Conservation (phyloP, 352 stramenopile species). For the Pythium phragmiticola region DNA sequence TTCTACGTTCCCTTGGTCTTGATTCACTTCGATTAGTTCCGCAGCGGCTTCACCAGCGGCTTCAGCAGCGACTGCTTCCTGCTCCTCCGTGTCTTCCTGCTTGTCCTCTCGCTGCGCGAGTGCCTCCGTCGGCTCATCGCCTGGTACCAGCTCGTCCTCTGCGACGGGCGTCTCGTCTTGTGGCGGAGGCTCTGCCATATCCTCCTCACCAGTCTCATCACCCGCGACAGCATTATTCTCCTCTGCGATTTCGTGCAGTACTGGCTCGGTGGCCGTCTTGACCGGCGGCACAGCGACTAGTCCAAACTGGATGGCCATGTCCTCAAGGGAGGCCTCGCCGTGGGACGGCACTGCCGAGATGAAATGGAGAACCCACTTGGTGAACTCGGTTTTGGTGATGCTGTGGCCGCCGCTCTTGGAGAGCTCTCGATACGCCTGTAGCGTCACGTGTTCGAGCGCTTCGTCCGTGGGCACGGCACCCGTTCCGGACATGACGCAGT, state of each 20-base stretch:
- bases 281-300: not conserved
- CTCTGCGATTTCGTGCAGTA: constrained; percentile 15
- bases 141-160: too few species aligned
- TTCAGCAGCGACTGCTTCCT: not conserved
- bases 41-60: not conserved
- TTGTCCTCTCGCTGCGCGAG: not conserved
- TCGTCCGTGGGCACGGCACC: constrained; percentile 52
- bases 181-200: not conserved
- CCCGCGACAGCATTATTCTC: constrained; percentile 9
- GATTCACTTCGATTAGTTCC: not conserved
- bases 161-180: too few species aligned
- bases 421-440: constrained; percentile 58
- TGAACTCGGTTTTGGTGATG: constrained; percentile 65
- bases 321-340: constrained; percentile 17
- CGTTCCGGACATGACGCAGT: constrained; percentile 47
- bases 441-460: constrained; percentile 50
- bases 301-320: constrained; percentile 25
- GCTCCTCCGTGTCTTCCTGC: not conserved
- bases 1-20: not conserved
- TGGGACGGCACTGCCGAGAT: constrained; percentile 10
- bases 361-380: constrained; percentile 43
- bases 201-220: not conserved
- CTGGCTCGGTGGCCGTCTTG: constrained; percentile 19
- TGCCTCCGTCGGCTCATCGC: not conserved
- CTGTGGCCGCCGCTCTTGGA: constrained; percentile 53